These are phyloP conservation scores for Artemisia annua DNA, from an alignment of 129 eudicot genomes.

Conservation along the genomic window DNA sequence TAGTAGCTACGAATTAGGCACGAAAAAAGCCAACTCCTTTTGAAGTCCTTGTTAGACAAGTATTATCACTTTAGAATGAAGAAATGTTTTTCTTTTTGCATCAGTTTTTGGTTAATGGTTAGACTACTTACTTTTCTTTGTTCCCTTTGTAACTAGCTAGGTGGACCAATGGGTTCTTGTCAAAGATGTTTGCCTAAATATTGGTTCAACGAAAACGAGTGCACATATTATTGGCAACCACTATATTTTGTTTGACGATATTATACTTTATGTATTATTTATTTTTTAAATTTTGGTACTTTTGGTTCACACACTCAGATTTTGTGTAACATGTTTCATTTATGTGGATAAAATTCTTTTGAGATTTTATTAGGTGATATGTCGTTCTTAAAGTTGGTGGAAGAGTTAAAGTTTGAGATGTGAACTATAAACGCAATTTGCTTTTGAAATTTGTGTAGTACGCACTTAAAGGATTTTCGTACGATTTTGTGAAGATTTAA, in stretches of 20 bases:
- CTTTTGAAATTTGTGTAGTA: no score
- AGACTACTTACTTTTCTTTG: conserved; percentile 14
- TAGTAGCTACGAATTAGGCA: conserved; percentile 3
- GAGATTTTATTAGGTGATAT: not conserved
- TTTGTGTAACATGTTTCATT: not conserved
- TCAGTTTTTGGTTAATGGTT: conserved; percentile 3
- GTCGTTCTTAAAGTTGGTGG: no score
- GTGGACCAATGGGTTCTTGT: conserved; percentile 14
- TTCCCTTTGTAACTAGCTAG: not conserved
- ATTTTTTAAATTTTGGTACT: not conserved
- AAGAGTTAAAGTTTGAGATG: no score
- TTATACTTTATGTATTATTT: not conserved
- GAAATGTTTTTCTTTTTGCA: conserved; percentile 16
- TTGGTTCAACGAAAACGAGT: conserved; percentile 5
- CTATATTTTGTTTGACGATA: not conserved
- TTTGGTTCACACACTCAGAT: not conserved
- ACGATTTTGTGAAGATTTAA: no score
- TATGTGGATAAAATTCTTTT: not conserved
- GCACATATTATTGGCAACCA: conserved; percentile 1
- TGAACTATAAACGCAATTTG: no score
- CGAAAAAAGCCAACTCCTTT: conserved; percentile 15
- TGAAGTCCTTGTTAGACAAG: conserved; percentile 13
- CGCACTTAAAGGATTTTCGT: no score
- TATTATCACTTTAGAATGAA: conserved; percentile 10
- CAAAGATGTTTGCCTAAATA: conserved; percentile 34